Percentiles rank a stretch among this genome's conserved stretches.
Conservation (phyloP, 2,329 filamentous ascomycete genomes). For the Colletotrichum cuscutae region DNA sequence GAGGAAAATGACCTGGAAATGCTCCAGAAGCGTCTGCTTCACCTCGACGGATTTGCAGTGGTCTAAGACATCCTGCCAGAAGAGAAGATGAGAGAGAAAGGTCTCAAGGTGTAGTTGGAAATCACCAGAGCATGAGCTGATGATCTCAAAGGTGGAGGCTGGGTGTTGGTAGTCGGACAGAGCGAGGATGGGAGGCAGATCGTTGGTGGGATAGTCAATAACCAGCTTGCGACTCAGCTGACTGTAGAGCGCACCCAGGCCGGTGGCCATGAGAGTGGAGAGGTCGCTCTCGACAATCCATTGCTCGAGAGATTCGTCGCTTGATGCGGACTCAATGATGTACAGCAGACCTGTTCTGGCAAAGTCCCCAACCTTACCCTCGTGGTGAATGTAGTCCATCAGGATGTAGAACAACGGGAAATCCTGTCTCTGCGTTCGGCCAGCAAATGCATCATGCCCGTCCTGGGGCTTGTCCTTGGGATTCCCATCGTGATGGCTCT, state of each 20-base stretch:
- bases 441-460: conserved; percentile 83
- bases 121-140: conserved; percentile 77
- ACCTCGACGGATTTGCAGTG: conserved; percentile 94
- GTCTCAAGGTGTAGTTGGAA: conserved; percentile 91
- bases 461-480: conserved; percentile 56
- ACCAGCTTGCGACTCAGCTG: conserved; percentile 81
- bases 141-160: conserved; percentile 74
- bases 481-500: conserved; percentile 57
- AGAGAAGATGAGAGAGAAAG: conserved; percentile 92
- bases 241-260: conserved; percentile 80
- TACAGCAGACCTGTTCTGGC: conserved; percentile 93
- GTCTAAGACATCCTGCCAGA: conserved; percentile 98
- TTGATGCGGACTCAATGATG: conserved; percentile 92
- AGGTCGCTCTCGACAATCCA: conserved; percentile 98
- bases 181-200: conserved; percentile 84
- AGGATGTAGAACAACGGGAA: conserved; percentile 96
- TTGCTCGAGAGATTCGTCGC: conserved; percentile 83
- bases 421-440: conserved; percentile 87
- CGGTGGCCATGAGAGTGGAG: conserved; percentile 96
- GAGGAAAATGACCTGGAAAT: conserved; percentile 96
- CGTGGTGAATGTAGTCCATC: conserved; percentile 96
- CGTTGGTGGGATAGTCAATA: conserved; percentile 78
- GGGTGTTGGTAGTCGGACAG: conserved; percentile 89
- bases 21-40: conserved; percentile 91
- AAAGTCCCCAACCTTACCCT: conserved; percentile 95